Percentiles rank a stretch among this genome's conserved stretches.
Evolutionary conservation across 1,284 basidiomycete species (phyloP).

Genomic region (Meira nashicola): DNA sequence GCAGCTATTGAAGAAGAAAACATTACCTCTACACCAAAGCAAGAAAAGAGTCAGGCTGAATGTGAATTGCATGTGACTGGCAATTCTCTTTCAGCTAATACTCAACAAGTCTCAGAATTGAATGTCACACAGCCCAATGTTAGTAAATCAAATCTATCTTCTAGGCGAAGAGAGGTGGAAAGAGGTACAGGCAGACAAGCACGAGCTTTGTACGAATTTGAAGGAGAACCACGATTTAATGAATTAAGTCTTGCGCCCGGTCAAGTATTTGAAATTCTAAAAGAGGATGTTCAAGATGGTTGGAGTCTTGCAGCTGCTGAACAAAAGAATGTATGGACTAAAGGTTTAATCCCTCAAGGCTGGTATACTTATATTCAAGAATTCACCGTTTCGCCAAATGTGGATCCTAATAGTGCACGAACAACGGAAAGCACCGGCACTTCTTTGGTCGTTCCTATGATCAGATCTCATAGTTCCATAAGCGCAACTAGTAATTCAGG

Average conservation of each 20-base stretch:
- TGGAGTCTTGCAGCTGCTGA: constrained; percentile 35
- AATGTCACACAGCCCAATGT: neutral
- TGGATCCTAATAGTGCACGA: neutral
- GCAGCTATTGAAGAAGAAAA: neutral
- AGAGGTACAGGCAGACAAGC: constrained; percentile 21
- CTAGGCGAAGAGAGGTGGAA: too few species aligned
- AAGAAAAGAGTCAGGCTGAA: neutral
- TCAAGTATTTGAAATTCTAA: constrained; percentile 35
- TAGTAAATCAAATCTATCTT: neutral
- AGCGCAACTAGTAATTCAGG: too few species aligned
- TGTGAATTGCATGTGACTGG: neutral
- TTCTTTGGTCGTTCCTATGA: neutral
- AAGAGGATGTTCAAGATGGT: constrained; percentile 33
- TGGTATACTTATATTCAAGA: constrained; percentile 28
- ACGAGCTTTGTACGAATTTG: constrained; percentile 38
- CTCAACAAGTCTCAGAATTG: neutral
- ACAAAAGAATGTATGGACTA: neutral
- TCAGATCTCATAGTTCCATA: neutral
- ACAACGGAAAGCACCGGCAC: neutral
- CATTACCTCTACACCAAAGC: neutral
- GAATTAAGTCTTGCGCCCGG: constrained; percentile 34
- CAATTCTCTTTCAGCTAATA: neutral
- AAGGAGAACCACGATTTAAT: constrained; percentile 37
- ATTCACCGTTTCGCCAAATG: constrained; percentile 26
- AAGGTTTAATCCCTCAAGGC: constrained; percentile 36